Evolutionary conservation across 1,284 basidiomycete species (phyloP).

Genomic region (Ustilago bromivora): DNA sequence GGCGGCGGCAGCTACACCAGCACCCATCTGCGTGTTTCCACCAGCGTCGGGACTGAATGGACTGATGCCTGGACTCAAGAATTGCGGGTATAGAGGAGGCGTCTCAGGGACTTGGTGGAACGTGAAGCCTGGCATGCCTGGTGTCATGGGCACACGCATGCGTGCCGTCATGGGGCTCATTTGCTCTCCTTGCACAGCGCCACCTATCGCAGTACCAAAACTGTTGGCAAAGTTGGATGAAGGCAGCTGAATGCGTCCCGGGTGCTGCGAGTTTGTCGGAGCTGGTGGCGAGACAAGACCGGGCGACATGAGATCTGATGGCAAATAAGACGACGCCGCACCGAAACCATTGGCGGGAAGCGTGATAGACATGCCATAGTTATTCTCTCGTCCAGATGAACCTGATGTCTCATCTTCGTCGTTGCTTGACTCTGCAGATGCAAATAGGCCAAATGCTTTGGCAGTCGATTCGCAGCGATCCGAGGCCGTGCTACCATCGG

Average conservation of each 20-base stretch:
- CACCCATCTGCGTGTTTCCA: conserved; percentile 49
- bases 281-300: conserved; percentile 41
- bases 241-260: conserved; percentile 62
- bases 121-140: conserved; percentile 71
- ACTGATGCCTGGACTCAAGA: conserved; percentile 69
- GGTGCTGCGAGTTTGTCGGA: conserved; percentile 43
- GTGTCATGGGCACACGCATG: conserved; percentile 69
- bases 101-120: conserved; percentile 70
- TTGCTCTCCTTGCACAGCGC: conserved; percentile 8
- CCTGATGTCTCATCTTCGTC: neutral
- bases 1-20: neutral
- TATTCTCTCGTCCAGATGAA: conserved; percentile 11
- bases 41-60: conserved; percentile 61
- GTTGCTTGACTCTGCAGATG: conserved; percentile 2
- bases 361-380: conserved; percentile 46
- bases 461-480: conserved; percentile 11
- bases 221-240: conserved; percentile 39
- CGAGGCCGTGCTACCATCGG: neutral
- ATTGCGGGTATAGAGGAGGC: conserved; percentile 69
- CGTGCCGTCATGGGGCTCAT: conserved; percentile 43
- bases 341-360: conserved; percentile 38
- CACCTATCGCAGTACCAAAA: conserved; percentile 16
- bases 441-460: conserved; percentile 20
- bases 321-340: conserved; percentile 42
- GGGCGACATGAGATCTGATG: conserved; percentile 53